Evolutionary conservation across 73 alveolate species (phyloP).

Genomic region (Durusdinium trenchii): DNA sequence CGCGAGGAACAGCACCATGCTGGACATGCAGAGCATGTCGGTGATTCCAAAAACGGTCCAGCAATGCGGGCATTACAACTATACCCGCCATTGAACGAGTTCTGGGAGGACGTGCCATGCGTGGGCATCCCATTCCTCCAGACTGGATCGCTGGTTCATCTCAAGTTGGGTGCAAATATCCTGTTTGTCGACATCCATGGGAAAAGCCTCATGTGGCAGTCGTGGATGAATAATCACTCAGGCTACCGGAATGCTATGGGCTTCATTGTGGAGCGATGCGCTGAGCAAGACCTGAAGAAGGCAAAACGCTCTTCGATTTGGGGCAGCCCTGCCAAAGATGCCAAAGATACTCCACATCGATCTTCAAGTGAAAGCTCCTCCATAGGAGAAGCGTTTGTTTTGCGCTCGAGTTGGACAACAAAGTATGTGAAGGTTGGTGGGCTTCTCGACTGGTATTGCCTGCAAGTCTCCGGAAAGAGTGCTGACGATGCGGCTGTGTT

Average conservation of each 20-base stretch:
- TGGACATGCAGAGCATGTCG: neutral
- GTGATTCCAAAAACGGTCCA: neutral
- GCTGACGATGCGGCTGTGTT: conserved; percentile 90
- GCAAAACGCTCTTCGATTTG: conserved; percentile 1
- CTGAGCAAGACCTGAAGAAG: conserved; percentile 77
- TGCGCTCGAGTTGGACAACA: conserved; percentile 79
- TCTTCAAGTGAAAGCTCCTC: conserved; percentile 19
- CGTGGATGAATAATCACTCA: conserved; percentile 72
- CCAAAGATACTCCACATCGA: conserved; percentile 42
- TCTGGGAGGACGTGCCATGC: conserved; percentile 95
- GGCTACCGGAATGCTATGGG: conserved; percentile 80
- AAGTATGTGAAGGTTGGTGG: conserved; percentile 87
- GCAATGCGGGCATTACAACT: conserved; percentile 72
- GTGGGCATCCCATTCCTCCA: conserved; percentile 56
- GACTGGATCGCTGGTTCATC: conserved; percentile 74
- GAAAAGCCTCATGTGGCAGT: conserved; percentile 86
- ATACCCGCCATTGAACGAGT: conserved; percentile 86
- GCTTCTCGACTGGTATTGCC: conserved; percentile 58
- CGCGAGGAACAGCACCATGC: conserved; percentile 56
- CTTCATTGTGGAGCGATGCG: conserved; percentile 68
- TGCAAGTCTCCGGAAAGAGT: conserved; percentile 76
- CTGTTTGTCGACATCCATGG: conserved; percentile 76
- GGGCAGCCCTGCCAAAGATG: conserved; percentile 10
- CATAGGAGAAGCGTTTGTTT: conserved; percentile 76
- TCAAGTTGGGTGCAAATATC: conserved; percentile 71